Percentiles rank a stretch among this genome's conserved stretches.
phyloP scores from a whole-genome alignment of 345 rosid species.

The Eucalyptus polybractea region DNA sequence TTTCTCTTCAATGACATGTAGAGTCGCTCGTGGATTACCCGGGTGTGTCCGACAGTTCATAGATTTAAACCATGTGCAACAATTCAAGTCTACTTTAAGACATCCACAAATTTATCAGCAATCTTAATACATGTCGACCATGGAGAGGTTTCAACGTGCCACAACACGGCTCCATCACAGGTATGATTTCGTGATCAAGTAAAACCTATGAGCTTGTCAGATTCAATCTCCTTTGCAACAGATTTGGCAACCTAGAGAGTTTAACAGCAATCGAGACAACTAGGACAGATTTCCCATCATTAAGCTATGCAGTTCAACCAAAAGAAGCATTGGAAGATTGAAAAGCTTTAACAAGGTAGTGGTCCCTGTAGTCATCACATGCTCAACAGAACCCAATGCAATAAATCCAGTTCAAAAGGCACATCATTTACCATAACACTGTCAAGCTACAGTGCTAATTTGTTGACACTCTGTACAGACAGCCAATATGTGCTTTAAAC shows the following conservation, averaged over 20 bases:
- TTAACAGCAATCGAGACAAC: neutral
- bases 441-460: neutral
- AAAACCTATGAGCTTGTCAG: neutral
- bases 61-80: neutral
- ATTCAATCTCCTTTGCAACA: neutral
- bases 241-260: neutral
- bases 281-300: neutral
- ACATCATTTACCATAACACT: neutral
- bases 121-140: neutral
- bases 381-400: neutral
- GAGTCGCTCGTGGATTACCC: neutral
- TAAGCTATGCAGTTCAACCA: neutral
- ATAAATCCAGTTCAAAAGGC: neutral
- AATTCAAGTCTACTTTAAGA: neutral
- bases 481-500: neutral
- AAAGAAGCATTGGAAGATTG: neutral
- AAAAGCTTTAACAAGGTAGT: neutral
- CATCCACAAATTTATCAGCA: neutral
- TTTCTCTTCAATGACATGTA: neutral
- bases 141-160: neutral
- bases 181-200: neutral
- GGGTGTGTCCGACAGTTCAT: rapidly evolving
- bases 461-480: neutral
- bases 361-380: neutral
- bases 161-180: rapidly evolving